A percentile compares a stretch with the other conserved stretches of the same genome.
Conservation (phyloP, 768 basidiomycete genomes). For the Amanita thiersii region DNA sequence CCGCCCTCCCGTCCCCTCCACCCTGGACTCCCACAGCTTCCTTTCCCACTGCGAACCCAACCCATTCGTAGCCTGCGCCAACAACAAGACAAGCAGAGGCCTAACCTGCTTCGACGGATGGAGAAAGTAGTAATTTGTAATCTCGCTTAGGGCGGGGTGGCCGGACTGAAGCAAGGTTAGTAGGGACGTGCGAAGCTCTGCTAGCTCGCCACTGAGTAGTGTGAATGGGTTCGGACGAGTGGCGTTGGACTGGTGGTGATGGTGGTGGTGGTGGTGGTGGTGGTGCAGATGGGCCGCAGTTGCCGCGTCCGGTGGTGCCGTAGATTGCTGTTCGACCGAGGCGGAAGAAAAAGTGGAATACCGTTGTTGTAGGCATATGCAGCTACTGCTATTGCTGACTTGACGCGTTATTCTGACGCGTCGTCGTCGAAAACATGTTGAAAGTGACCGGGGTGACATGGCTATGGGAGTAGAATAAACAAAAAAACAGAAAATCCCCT, state of each 20-base stretch:
- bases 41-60: conserved; percentile 55
- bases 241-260: not conserved
- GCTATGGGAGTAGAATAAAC: not conserved
- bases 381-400: too few relatives aligned
- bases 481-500: not conserved
- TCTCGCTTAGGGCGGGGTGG: conserved; percentile 74
- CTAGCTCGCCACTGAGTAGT: conserved; percentile 60
- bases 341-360: too few relatives aligned
- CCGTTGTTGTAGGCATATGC: not conserved
- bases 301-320: too few relatives aligned
- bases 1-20: conserved; percentile 39
- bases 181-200: conserved; percentile 57
- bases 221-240: conserved; percentile 54
- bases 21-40: conserved; percentile 47
- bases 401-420: not conserved
- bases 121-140: conserved; percentile 89
- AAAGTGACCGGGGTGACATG: not conserved
- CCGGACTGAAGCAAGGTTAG: conserved; percentile 73
- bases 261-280: not conserved
- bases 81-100: conserved; percentile 79
- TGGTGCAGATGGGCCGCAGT: too few relatives aligned
- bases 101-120: conserved; percentile 88
- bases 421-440: not conserved
- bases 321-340: too few relatives aligned
- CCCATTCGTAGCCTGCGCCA: conserved; percentile 87